Evolutionary conservation across 106 monocot genomes (phyloP), one percentile per base, ranked within the genome.

Genomic region (Posidonia australis): DNA sequence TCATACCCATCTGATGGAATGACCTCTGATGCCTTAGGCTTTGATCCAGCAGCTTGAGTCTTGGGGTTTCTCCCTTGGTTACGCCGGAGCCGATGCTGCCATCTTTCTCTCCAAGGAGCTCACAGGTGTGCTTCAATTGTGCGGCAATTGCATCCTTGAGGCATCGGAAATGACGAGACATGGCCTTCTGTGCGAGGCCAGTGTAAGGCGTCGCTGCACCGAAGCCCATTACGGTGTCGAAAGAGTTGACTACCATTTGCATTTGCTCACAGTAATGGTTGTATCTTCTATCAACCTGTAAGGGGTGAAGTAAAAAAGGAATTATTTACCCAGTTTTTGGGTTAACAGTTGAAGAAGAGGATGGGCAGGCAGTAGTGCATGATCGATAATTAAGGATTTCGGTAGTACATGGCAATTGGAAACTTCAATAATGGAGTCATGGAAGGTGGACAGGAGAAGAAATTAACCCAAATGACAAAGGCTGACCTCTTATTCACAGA

Each of bases 131-230:
- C 78, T 61, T 82, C 60, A 96, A 46, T 63, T 96, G 96, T 6
- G 65, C 77, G 0, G 67, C 64, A 13, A 96, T 67, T 1, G 78
- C 84, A 41, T 90, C 96, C 74, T 87, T 96, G 11, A 96, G 77
- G 80, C 90, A 84, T 46, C 90, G 77, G 77, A 96, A 96, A 66
- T 96, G 96, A 46, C 87, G 57, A 21, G 96, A 96, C 90, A 96
- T 96, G 2, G 90, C 96, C 82, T 87, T 90, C 69, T 80, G 82
- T 9, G 96, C 96, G 12, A 90, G 72, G 1, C 84, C 71, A 0
- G 90, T 90, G 90, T 96, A 96, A 26, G 87, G 84, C 14, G 71
- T 78, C 14, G 96, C 86, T n/a, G 90, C 86, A 0, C 96, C 90
- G 52, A 67, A 70, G 4, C 90, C 90, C 84, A 87, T 83, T 10